phyloP scores from a whole-genome alignment of 495 filamentous ascomycete species.

The Aspergillus funiculosus region DNA sequence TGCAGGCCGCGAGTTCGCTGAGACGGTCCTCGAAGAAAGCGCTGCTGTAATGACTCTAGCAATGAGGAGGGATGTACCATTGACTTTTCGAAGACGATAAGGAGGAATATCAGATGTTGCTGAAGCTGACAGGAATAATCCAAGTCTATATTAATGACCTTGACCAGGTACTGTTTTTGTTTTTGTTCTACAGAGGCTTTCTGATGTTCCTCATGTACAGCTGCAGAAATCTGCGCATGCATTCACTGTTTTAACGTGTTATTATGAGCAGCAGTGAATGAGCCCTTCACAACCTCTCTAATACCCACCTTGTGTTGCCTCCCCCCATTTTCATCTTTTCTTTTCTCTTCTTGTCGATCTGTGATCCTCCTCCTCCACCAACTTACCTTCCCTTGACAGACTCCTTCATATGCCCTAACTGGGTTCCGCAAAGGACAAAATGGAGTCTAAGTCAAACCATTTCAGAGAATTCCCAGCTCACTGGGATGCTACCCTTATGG shows the following conservation, averaged over 20 bases:
- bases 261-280: neutral
- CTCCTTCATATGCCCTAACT: neutral
- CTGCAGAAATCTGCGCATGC: no score
- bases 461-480: conserved; percentile 27
- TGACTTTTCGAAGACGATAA: conserved; percentile 11
- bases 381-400: neutral
- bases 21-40: conserved; percentile 23
- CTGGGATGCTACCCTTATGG: conserved; percentile 30
- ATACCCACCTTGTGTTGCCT: neutral
- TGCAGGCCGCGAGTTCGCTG: conserved; percentile 31
- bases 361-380: neutral
- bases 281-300: neutral
- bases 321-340: neutral
- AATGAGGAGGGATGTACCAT: conserved; percentile 27
- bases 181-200: no score
- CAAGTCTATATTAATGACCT: neutral
- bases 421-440: neutral
- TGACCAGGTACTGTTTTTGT: neutral
- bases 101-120: neutral
- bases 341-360: neutral
- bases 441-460: conserved; percentile 3
- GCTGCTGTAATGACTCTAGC: conserved; percentile 30
- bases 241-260: conserved; percentile 3
- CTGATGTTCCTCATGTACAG: neutral
- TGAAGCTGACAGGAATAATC: neutral